Base-by-base conservation (phyloP, 345 rosid genomes). In the Eutrema japonicum region DNA sequence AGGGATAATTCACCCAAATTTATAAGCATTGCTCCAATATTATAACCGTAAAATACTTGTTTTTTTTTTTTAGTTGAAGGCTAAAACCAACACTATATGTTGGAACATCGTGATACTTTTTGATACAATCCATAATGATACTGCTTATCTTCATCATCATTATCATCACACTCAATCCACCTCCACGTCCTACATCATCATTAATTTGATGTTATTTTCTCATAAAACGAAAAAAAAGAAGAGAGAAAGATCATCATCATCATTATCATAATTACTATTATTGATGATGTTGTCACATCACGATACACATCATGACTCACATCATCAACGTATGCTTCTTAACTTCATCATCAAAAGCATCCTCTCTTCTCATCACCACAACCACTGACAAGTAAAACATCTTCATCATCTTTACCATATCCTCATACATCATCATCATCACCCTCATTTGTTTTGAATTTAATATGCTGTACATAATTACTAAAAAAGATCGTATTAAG, bases 241-340 rank as follows among this genome's bases (percentile, higher is more conserved):
- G 16, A 32, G 5, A 4, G 35, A 26, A 64, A 71, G 30, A 52
- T 42, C 51, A 52, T 42, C 51, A 70, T 38, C 37, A 60, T 64
- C 60, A 70, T 76, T 69, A 70, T 53, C 71, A 54, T 18, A 62
- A 45, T 47, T 62, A 64, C 75, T 68, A 48, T 63, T 70, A 76
- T 76, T 64, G 71, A 76, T 76, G 80, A 71, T 77, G 68, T 65
- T 77, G 72, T 71, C 80, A 71, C 80, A 70, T 50, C 80, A 64
- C 54, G 61, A 57, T 13, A 5, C 61, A 52, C 63, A 71, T 45
- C 54, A 69, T 43, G 65, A 69, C 55, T 14, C 72, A 57, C 54
- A 74, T 62, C 64, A 75, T 61, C 22, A 76, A 32, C 66, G 46
- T 69, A 63, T 76, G 79, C 71, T 61, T 54, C 65, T 63, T 38